Evolutionary conservation across 106 monocot species (phyloP).

Genomic region (Acorus gramineus): DNA sequence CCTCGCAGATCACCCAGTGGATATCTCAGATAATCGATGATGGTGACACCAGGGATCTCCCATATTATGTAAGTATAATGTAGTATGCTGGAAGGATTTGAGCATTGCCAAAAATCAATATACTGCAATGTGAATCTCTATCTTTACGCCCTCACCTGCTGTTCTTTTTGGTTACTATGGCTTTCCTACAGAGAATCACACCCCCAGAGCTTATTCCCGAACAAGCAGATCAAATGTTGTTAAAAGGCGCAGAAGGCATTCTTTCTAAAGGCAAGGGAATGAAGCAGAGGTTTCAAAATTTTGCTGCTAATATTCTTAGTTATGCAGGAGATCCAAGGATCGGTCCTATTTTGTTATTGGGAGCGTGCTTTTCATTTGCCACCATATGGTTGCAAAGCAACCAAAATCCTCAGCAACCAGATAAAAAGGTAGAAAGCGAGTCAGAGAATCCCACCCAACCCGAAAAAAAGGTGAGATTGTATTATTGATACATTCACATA

Average conservation of each 20-base stretch:
- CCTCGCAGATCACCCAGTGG: constrained; percentile 66
- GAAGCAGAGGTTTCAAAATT: constrained; percentile 16
- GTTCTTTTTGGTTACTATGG: too few relatives aligned
- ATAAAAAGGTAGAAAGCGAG: too few relatives aligned
- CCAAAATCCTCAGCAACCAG: not conserved
- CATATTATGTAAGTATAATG: constrained; percentile 71
- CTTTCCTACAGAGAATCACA: constrained; percentile 32
- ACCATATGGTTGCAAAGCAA: constrained; percentile 54
- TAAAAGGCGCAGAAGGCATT: constrained; percentile 23
- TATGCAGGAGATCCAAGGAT: constrained; percentile 62
- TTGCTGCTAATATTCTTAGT: constrained; percentile 20
- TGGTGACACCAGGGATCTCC: constrained; percentile 73
- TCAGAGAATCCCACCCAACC: constrained; percentile 4
- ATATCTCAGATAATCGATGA: constrained; percentile 75
- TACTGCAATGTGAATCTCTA: too few relatives aligned
- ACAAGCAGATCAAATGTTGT: constrained; percentile 37
- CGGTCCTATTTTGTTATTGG: constrained; percentile 67
- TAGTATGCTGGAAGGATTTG: too few relatives aligned
- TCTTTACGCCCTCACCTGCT: too few relatives aligned
- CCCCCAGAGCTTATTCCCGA: constrained; percentile 79
- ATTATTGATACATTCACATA: too few relatives aligned
- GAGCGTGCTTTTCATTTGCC: constrained; percentile 70
- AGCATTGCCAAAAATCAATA: too few relatives aligned
- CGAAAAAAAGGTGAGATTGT: constrained; percentile 12
- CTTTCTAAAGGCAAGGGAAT: constrained; percentile 25